Base-by-base conservation (phyloP, 2,329 filamentous ascomycete genomes). In the Penicillium palitans region DNA sequence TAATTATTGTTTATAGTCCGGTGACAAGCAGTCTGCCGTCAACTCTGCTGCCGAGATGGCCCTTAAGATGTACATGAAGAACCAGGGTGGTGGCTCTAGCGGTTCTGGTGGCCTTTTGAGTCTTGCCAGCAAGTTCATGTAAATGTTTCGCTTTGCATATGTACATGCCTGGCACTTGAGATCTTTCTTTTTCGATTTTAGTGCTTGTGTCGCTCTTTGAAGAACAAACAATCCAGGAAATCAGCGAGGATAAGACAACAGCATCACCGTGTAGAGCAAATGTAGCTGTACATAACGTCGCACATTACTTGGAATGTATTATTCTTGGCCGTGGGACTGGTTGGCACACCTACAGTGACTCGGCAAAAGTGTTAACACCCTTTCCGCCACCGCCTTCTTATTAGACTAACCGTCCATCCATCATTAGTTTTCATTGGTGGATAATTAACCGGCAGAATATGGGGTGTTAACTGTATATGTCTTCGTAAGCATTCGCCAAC, bases 11-110 rank as follows among this genome's bases (percentile, higher is more conserved):
- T 4, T 37, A n/a, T 55, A 78, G 75, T 62, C 83, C 27, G 84
- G 88, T 6, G 89, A 85, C 76, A 96, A 96, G 84, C 86, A 96
- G 76, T 87, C 86, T 48, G 91, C 87, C 50, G 80, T 97, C 47
- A 86, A 89, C 72, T 81, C 87, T 74, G 93, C 93, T 3, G 92
- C 87, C 2, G 88, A 96, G 81, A 89, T 90, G 84, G 93, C 92
- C 3, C 76, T 96, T 68, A 92, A 96, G 84, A 89, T 96, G 85
- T 96, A 93, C 76, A 79, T 96, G 80, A 93, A 96, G 84, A 86
- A 84, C 67, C 83, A 91, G 72, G 83, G 78, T n/a, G 69, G 76
- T 24, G 75, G 76, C 1, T 74, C 75, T n/a, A 15, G 31, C 31
- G 78, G 78, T 47, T 70, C 79, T 15, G 74, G 80, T 60, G 81